phyloP scores from a whole-genome alignment of 2,329 filamentous ascomycete genomes.

The Acephala macrosclerotiorum region DNA sequence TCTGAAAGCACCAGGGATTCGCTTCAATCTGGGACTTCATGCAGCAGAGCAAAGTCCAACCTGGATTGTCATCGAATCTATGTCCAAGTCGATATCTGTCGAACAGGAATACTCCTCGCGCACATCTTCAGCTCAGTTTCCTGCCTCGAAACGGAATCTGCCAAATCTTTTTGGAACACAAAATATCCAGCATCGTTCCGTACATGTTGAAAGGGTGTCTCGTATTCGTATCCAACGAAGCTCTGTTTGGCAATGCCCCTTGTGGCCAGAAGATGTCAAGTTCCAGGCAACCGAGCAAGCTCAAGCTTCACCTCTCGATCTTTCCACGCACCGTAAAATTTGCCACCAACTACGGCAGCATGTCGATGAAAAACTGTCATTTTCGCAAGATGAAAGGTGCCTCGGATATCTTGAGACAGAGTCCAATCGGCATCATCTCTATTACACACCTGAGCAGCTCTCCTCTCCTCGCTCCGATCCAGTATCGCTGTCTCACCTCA shows the following conservation, averaged over 20 bases:
- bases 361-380: not conserved
- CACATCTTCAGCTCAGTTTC: not conserved
- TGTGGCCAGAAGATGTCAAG: not conserved
- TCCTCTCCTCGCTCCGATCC: not conserved
- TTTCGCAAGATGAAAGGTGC: not conserved
- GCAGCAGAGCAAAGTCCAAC: not conserved
- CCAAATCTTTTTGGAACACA: not conserved
- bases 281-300: not conserved
- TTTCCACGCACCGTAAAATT: not conserved
- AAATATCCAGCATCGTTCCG: not conserved
- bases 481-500: not conserved
- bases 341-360: not conserved
- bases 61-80: conserved; percentile 4
- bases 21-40: not conserved
- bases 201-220: conserved; percentile 3
- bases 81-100: not conserved
- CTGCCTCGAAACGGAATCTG: not conserved
- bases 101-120: not conserved
- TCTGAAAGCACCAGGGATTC: not conserved
- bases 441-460: not conserved
- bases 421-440: conserved; percentile 1
- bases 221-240: not conserved
- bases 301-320: not conserved
- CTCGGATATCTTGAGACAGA: not conserved
- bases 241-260: not conserved